A percentile compares a stretch with the other conserved stretches of the same genome.
These are phyloP conservation scores for Metschnikowia continentalis DNA, from an alignment of 805 yeast genomes.

Conservation along the genomic window DNA sequence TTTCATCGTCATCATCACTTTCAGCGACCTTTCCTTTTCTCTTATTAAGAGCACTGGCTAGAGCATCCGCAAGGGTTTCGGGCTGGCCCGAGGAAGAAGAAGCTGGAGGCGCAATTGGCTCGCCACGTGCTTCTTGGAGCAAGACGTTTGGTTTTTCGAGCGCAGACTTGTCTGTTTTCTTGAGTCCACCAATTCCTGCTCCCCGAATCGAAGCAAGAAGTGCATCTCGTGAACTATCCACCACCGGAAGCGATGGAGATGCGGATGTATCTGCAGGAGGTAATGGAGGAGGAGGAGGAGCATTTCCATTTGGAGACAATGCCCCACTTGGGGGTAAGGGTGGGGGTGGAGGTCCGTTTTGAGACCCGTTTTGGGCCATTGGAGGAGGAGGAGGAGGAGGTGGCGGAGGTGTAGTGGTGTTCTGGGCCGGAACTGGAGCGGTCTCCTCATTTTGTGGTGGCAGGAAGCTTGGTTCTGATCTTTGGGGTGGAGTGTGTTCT, in stretches of 20 bases:
- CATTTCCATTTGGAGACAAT: constrained; percentile 6
- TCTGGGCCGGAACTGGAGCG: neutral
- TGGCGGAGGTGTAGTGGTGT: neutral
- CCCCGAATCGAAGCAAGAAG: constrained; percentile 81
- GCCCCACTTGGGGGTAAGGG: neutral
- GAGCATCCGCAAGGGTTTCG: constrained; percentile 75
- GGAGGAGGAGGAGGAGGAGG: constrained; percentile 13
- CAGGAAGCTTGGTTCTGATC: too few relatives aligned
- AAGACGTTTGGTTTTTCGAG: constrained; percentile 74
- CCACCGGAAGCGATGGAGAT: constrained; percentile 19
- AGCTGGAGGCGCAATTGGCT: constrained; percentile 40
- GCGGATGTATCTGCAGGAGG: constrained; percentile 13
- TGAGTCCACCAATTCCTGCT: constrained; percentile 67
- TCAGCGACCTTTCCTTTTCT: constrained; percentile 79
- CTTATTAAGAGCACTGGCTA: constrained; percentile 78
- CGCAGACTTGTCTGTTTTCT: constrained; percentile 77
- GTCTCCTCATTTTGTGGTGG: too few relatives aligned
- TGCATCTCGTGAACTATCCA: constrained; percentile 68
- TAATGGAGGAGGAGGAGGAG: constrained; percentile 29
- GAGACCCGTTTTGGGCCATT: constrained; percentile 33
- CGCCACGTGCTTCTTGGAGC: constrained; percentile 69
- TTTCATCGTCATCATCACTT: constrained; percentile 84
- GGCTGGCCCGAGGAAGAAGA: constrained; percentile 45
- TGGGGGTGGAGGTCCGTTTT: constrained; percentile 24
- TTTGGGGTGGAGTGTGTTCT: neutral